A percentile compares a stretch with the other conserved stretches of the same genome.
phyloP scores from a whole-genome alignment of 2,329 filamentous ascomycete genomes.

The Botrytis fabae region DNA sequence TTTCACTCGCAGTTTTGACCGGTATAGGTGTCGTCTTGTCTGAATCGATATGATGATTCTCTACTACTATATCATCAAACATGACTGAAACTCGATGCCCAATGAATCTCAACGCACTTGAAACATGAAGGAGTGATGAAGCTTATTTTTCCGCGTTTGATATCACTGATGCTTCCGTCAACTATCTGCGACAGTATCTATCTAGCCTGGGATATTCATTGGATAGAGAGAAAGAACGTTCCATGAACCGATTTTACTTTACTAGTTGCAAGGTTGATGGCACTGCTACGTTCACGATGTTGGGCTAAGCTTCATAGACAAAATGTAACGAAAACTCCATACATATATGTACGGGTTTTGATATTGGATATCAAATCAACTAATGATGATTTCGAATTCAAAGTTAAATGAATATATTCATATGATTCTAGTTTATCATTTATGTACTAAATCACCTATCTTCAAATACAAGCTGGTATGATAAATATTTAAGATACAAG shows the following conservation, averaged over 20 bases:
- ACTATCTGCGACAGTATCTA: background rate
- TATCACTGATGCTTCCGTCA: background rate
- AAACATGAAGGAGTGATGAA: background rate
- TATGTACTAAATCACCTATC: background rate
- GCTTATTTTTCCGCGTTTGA: background rate
- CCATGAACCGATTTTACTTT: background rate
- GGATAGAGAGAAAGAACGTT: background rate
- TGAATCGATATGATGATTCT: background rate
- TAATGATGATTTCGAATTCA: background rate
- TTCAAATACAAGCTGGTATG: background rate
- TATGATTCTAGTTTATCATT: background rate
- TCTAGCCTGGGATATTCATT: background rate
- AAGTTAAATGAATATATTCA: background rate
- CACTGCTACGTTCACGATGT: too few relatives aligned
- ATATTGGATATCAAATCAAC: background rate
- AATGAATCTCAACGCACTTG: background rate
- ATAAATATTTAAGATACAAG: background rate
- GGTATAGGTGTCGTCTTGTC: background rate
- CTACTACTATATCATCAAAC: background rate
- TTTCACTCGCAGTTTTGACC: background rate
- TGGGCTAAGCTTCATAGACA: background rate
- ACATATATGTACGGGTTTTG: background rate
- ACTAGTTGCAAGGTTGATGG: background rate
- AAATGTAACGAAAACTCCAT: background rate
- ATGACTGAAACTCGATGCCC: background rate